Evolutionary conservation across 1,139 yeast species (phyloP).

Genomic region (Pneumocystis wakefieldiae): DNA sequence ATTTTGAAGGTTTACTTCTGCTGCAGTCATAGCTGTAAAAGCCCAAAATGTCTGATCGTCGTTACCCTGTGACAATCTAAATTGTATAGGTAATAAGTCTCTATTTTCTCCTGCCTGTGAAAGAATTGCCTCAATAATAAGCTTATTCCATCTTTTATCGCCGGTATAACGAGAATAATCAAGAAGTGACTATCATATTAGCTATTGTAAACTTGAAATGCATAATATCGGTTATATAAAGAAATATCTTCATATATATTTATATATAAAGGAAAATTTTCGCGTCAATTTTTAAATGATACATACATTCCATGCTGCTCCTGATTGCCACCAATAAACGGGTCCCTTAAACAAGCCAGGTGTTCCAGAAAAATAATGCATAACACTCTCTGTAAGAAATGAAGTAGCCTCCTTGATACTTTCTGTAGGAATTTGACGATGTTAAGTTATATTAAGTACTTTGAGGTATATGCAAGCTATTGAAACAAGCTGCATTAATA

Average conservation of each 20-base stretch:
- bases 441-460: neutral
- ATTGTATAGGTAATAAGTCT: slow-evolving; percentile 63
- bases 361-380: slow-evolving; percentile 20
- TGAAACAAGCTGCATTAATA: neutral
- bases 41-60: slow-evolving; percentile 95
- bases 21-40: slow-evolving; percentile 65
- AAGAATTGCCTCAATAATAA: slow-evolving; percentile 43
- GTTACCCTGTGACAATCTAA: slow-evolving; percentile 68
- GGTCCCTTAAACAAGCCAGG: slow-evolving; percentile 65
- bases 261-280: neutral
- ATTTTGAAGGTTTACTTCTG: slow-evolving; percentile 60
- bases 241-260: neutral
- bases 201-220: neutral
- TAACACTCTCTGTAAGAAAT: neutral
- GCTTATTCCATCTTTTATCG: slow-evolving; percentile 42
- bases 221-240: neutral
- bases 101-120: slow-evolving; percentile 52
- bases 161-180: slow-evolving; percentile 52
- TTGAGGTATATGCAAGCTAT: neutral
- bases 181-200: slow-evolving; percentile 32
- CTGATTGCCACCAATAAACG: slow-evolving; percentile 92
- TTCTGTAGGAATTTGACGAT: neutral
- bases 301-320: slow-evolving; percentile 47
- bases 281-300: neutral
- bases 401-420: neutral